Evolutionary conservation across 805 yeast species (phyloP), one percentile per base, ranked within the genome.

Genomic region (Wickerhamiella spandovensis): DNA sequence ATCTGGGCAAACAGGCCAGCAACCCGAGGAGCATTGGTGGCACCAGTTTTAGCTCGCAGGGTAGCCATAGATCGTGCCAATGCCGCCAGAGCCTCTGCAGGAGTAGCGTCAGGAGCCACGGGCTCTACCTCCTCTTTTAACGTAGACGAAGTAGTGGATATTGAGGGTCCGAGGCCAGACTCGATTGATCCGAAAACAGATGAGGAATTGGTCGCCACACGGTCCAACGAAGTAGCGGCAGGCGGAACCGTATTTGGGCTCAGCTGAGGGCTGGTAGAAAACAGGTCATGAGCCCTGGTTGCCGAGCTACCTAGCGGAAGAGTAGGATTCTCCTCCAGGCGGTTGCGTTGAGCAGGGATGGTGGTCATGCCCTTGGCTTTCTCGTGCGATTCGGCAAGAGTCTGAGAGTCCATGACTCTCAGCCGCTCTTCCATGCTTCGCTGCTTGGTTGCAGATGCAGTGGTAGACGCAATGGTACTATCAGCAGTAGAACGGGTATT

Each of bases 1-100:
- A 48, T 39, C 39, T 53, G 53, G 6, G 56, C 52, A 9, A 53
- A 28, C 6, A 49, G 20, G 3, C 51, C 51, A 9, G 54, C 44
- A 18, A 50, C n/a, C 4, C 51, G 53, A 23, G 52, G 46, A 13
- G 50, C 55, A 28, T 35, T 44, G 2, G 43, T 45, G 12, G 25
- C n/a, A 20, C 15, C 37, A 3, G 49, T 24, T 18, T 28, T 41
- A 21, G n/a, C 25, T n/a, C 32, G 39, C 35, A 52, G 25, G 7
- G 30, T 41, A 10, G 15, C 18, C 37, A 49, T 15, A 5, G 25
- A 37, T n/a, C 48, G 9, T 12, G 41, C 21, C 37, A 50, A 24
- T n/a, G 25, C 9, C 15, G 30, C 18, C 20, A 51, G 44, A 5
- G 24, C 24, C 18, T 35, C 39, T 18, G 39, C 39, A 4, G 39